Evolutionary conservation across 805 yeast species (phyloP).

Genomic region (Grigorovia yakushimaensis): DNA sequence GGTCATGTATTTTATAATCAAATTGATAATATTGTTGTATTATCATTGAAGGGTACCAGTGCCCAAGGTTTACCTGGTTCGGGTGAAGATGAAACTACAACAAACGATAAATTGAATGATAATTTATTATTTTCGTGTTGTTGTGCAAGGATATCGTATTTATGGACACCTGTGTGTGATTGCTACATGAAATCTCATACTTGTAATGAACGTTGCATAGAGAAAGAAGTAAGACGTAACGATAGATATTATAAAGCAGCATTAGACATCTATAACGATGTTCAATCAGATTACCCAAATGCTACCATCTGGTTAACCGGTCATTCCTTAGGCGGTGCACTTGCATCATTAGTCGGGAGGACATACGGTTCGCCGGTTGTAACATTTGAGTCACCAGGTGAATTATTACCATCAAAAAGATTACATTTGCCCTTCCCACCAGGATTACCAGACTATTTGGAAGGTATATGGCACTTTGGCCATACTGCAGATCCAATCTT

Average conservation of each 20-base stretch:
- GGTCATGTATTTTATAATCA: slow-evolving; percentile 80
- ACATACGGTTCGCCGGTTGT: slow-evolving; percentile 88
- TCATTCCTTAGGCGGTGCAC: slow-evolving; percentile 88
- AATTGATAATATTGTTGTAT: slow-evolving; percentile 50
- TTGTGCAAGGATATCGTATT: slow-evolving; percentile 82
- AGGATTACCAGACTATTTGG: slow-evolving; percentile 66
- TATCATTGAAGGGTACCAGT: slow-evolving; percentile 85
- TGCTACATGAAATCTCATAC: slow-evolving; percentile 78
- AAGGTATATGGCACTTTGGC: slow-evolving; percentile 90
- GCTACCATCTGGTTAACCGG: slow-evolving; percentile 86
- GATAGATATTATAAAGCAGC: slow-evolving; percentile 80
- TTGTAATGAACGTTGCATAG: slow-evolving; percentile 82
- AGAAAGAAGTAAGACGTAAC: slow-evolving; percentile 56
- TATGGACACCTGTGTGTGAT: slow-evolving; percentile 94
- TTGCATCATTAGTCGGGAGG: slow-evolving; percentile 71
- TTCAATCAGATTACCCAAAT: slow-evolving; percentile 53
- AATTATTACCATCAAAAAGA: slow-evolving; percentile 68
- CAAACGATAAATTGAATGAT: slow-evolving; percentile 76
- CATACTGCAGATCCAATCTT: slow-evolving; percentile 95
- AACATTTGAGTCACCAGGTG: slow-evolving; percentile 91
- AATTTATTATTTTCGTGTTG: slow-evolving; percentile 88
- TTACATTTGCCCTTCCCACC: slow-evolving; percentile 91
- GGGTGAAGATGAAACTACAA: slow-evolving; percentile 67
- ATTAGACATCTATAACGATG: slow-evolving; percentile 66
- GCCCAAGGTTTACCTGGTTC: slow-evolving; percentile 74